A percentile compares a stretch with the other conserved stretches of the same genome.
These are phyloP conservation scores for Ceratocystis harringtonii DNA, from an alignment of 2,329 filamentous ascomycete species.

Conservation along the genomic window DNA sequence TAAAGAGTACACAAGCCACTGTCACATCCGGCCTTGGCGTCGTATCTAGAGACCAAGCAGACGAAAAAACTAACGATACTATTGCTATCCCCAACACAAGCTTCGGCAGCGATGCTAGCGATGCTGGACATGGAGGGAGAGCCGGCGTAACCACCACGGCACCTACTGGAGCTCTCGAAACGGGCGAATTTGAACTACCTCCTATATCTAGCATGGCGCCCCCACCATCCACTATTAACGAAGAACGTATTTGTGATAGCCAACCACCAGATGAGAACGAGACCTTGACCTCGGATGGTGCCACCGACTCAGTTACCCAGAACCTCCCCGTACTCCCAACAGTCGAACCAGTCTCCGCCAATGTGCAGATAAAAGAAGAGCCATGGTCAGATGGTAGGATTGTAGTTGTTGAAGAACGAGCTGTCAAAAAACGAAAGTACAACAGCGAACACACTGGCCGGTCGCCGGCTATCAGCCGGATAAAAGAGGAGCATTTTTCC, in stretches of 20 bases:
- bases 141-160: not conserved
- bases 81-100: constrained; percentile 11
- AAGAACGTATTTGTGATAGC: constrained; percentile 14
- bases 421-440: constrained; percentile 10
- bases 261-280: constrained; percentile 11
- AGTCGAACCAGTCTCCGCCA: not conserved
- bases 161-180: not conserved
- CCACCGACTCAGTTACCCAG: not conserved
- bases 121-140: not conserved
- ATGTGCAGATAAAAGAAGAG: constrained; percentile 32
- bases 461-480: constrained; percentile 1
- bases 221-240: not conserved
- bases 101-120: constrained; percentile 1
- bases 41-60: not conserved
- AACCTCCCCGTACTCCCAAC: constrained; percentile 2
- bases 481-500: constrained; percentile 12
- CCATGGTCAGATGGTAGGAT: constrained; percentile 21
- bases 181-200: constrained; percentile 1
- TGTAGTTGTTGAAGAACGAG: constrained; percentile 7
- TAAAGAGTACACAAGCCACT: constrained; percentile 15
- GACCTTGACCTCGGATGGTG: not conserved
- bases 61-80: constrained; percentile 7
- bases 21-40: not conserved
- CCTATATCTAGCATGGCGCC: constrained; percentile 3
- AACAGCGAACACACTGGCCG: not conserved